Percentiles rank a stretch among this genome's conserved stretches.
These are phyloP conservation scores for Yamadazyma sp. DNA, from an alignment of 805 yeast species.

Conservation along the genomic window DNA sequence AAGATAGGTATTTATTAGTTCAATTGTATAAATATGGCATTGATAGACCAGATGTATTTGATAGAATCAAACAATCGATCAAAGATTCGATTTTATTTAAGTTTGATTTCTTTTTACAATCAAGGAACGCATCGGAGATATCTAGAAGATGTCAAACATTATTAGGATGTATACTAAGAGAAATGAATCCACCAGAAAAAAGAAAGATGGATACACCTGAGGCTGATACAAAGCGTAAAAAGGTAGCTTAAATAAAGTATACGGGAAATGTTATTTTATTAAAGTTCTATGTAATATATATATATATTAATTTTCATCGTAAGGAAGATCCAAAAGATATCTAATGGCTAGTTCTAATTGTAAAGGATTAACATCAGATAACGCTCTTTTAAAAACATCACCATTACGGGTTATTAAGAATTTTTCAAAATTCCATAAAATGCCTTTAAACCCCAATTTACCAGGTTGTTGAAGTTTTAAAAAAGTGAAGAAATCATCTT, in stretches of 20 bases:
- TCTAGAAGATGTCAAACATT: conserved; percentile 80
- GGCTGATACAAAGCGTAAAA: conserved; percentile 11
- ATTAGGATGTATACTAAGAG: conserved; percentile 71
- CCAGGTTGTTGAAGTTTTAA: conserved; percentile 27
- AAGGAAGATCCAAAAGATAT: conserved; percentile 12
- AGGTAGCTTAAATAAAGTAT: background rate
- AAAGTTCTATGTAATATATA: background rate
- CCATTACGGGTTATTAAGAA: conserved; percentile 61
- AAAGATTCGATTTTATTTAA: conserved; percentile 74
- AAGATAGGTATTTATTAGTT: conserved; percentile 82
- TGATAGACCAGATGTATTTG: conserved; percentile 76
- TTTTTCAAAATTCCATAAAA: conserved; percentile 81
- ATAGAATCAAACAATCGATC: conserved; percentile 70
- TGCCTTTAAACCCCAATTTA: conserved; percentile 37
- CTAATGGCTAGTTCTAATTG: conserved; percentile 40
- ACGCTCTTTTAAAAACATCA: conserved; percentile 55
- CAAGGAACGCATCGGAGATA: conserved; percentile 74
- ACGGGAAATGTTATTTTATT: too few relatives aligned
- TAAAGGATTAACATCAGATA: conserved; percentile 63
- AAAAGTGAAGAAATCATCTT: conserved; percentile 22
- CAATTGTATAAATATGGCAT: conserved; percentile 79
- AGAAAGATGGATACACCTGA: conserved; percentile 11
- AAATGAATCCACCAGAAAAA: conserved; percentile 29
- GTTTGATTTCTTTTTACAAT: conserved; percentile 83
- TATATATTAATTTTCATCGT: background rate